These are phyloP conservation scores for Yarrowia deformans DNA, from an alignment of 805 yeast genomes.

Conservation along the genomic window DNA sequence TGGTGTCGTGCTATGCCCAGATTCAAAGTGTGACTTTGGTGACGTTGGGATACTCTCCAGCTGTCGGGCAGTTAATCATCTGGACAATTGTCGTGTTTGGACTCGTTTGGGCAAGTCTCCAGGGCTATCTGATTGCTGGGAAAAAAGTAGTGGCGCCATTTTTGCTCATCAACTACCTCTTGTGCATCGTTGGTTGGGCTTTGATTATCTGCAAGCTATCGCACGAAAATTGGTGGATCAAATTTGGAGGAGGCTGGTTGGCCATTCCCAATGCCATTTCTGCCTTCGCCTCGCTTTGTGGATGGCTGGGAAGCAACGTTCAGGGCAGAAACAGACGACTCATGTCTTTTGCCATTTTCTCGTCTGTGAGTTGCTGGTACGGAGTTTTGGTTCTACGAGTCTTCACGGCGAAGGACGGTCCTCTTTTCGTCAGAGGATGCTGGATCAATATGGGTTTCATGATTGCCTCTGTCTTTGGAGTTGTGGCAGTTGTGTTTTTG, in stretches of 20 bases:
- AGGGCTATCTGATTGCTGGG: background rate
- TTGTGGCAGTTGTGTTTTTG: background rate
- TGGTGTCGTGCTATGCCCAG: background rate
- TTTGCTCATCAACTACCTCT: background rate
- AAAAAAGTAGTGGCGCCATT: conserved; percentile 1
- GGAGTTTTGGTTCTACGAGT: conserved; percentile 7
- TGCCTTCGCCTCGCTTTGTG: conserved; percentile 1
- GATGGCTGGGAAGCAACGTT: background rate
- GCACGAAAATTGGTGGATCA: conserved; percentile 1
- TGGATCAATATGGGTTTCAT: conserved; percentile 14
- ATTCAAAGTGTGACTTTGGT: background rate
- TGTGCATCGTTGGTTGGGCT: background rate
- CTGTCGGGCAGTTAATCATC: conserved; percentile 2
- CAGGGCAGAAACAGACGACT: conserved; percentile 2
- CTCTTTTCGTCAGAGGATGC: background rate
- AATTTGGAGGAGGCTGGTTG: conserved; percentile 5
- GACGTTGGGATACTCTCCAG: background rate
- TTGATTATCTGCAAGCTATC: conserved; percentile 3
- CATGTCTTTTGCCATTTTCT: conserved; percentile 2
- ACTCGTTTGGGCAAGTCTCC: background rate
- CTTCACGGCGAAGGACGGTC: background rate
- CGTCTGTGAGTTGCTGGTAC: conserved; percentile 8
- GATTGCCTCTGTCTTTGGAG: conserved; percentile 3
- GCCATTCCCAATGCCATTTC: background rate
- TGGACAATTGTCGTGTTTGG: conserved; percentile 9